Base-by-base conservation (phyloP, 2,329 filamentous ascomycete species). In the Apiospora phragmitis region DNA sequence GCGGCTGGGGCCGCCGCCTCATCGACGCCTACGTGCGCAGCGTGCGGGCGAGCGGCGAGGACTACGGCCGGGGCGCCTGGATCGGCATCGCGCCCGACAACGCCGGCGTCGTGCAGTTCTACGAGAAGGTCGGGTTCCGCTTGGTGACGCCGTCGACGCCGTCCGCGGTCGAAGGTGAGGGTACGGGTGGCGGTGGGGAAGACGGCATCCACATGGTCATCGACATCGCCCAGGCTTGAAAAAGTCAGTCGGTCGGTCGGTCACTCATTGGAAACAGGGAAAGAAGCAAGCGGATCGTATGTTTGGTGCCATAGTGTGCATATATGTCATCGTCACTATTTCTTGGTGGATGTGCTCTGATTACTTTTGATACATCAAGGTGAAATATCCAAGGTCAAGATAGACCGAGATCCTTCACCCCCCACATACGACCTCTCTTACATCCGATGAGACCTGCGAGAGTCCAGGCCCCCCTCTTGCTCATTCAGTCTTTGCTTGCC, bases 51-150 rank as follows among this genome's bases (percentile, higher is more conserved):
- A 74, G 71, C 70, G 73, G 73, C 35, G 59, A 62, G 51, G 73
- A 80, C 55, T 78, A 74, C 49, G 81, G 80, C 32, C 79, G 74
- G 72, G 85, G 85, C 3, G 78, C 85, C 26, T 82, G 83, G 72
- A 79, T 87, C 42, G 84, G 84, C 3, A 79, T 87, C 9, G 80
- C 81, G 16, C 81, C 77, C 35, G 85, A 86, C 76, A 87, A 87
- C 74, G 78, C 73, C 7, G 82, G 83, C 78, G 85, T 87, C 18
- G 81, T 87, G 59, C 74, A 76, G 62, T 87, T 87, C 73, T 87
- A 87, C 73, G 81, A 86, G 76, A 82, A 76, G 76, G 73, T 84
- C 71, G 85, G 84, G 45, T 87, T 87, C 71, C 77, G 78, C 70
- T 75, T 84, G 11, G 76, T 80, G 72, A 77, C 79, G 49, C 49